Percentiles rank a stretch among this genome's conserved stretches.
Conservation (phyloP, 805 yeast species). For the Spathaspora arborariae region DNA sequence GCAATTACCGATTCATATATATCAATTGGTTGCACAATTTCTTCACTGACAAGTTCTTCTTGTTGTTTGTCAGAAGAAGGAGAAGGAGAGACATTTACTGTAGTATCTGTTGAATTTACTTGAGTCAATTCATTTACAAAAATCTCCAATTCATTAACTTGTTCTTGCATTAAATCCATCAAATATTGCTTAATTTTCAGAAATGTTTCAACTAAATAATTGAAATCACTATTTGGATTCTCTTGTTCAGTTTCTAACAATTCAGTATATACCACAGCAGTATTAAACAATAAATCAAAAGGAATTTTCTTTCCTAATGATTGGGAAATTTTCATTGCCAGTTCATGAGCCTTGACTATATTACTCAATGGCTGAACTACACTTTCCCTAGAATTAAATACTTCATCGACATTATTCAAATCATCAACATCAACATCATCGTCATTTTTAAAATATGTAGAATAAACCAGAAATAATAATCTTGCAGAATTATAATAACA, state of each 20-base stretch:
- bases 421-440: slow-evolving; percentile 40
- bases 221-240: slow-evolving; percentile 12
- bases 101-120: too few relatives aligned
- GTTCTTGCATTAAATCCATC: slow-evolving; percentile 21
- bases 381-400: slow-evolving; percentile 22
- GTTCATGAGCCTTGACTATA: slow-evolving; percentile 38
- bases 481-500: slow-evolving; percentile 58
- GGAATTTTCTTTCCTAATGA: slow-evolving; percentile 15
- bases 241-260: slow-evolving; percentile 36
- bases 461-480: slow-evolving; percentile 55
- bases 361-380: slow-evolving; percentile 37
- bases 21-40: slow-evolving; percentile 32
- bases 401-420: slow-evolving; percentile 31
- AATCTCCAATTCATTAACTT: slow-evolving; percentile 21
- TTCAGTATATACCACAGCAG: slow-evolving; percentile 46
- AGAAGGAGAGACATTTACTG: not conserved
- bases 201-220: slow-evolving; percentile 11
- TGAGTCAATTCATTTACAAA: slow-evolving; percentile 21
- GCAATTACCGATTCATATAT: slow-evolving; percentile 30
- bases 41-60: slow-evolving; percentile 17
- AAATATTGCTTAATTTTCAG: slow-evolving; percentile 18
- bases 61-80: slow-evolving; percentile 2
- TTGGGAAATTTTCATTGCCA: slow-evolving; percentile 20
- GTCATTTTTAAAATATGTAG: slow-evolving; percentile 39
- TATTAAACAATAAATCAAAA: slow-evolving; percentile 45